These are phyloP conservation scores for Sporothrix luriei DNA, from an alignment of 2,329 filamentous ascomycete genomes.

Conservation along the genomic window DNA sequence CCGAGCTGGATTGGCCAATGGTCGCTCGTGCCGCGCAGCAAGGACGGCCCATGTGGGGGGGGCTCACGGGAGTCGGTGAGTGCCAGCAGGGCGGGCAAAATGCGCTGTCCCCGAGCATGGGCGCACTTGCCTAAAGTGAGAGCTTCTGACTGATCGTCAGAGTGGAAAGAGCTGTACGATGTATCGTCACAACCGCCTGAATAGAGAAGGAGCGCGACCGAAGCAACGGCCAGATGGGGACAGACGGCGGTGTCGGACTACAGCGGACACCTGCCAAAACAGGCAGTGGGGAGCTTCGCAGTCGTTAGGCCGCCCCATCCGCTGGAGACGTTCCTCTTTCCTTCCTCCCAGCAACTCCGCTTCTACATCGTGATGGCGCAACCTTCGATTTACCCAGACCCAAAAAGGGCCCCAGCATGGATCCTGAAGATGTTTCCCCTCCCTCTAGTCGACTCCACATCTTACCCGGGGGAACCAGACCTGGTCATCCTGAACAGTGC, in stretches of 20 bases:
- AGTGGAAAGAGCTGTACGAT: no score
- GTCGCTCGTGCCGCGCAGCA: no score
- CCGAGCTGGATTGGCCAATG: conserved; percentile 21
- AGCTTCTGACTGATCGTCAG: no score
- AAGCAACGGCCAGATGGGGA: not conserved
- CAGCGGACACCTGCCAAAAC: conserved; percentile 7
- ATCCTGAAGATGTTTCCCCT: conserved; percentile 1
- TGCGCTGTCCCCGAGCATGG: not conserved
- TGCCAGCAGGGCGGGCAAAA: not conserved
- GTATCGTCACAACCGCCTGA: not conserved
- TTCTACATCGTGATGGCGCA: conserved; percentile 12
- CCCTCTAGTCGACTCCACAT: conserved; percentile 4
- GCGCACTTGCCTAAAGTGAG: no score
- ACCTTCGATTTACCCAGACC: conserved; percentile 12
- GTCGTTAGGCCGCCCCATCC: not conserved
- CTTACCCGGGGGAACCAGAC: not conserved
- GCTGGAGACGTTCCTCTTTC: not conserved
- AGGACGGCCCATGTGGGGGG: conserved; percentile 20
- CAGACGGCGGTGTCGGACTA: conserved; percentile 21
- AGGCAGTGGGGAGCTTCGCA: not conserved
- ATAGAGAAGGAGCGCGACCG: conserved; percentile 1
- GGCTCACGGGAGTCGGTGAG: conserved; percentile 15
- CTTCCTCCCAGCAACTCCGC: not conserved
- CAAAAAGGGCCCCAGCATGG: not conserved
- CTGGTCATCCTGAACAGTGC: conserved; percentile 16